Percentiles rank a stretch among this genome's conserved stretches.
Conservation (phyloP, 441 rosid species). For the Gossypium aridum region DNA sequence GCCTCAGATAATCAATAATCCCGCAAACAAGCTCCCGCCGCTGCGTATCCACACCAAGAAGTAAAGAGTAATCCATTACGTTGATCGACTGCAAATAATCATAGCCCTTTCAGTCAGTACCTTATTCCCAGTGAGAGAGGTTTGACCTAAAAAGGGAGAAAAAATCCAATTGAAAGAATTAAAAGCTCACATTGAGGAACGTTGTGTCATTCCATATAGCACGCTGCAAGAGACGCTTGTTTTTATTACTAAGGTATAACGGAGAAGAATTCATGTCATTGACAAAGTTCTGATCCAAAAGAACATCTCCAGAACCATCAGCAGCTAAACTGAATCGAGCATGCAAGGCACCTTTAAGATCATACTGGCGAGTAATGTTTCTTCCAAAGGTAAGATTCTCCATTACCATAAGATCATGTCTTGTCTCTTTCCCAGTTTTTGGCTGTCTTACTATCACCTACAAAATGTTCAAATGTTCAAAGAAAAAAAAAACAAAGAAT, state of each 20-base stretch:
- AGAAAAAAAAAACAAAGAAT: background rate
- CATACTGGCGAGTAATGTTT: conserved; percentile 77
- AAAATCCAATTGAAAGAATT: background rate
- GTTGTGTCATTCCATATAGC: conserved; percentile 95
- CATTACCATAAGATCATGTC: conserved; percentile 94
- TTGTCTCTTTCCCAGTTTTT: conserved; percentile 71
- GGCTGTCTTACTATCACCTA: conserved; percentile 76
- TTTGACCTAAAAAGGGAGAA: background rate
- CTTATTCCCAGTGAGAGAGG: background rate
- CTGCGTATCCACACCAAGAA: conserved; percentile 78
- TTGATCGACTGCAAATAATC: conserved; percentile 57
- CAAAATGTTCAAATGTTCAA: conserved; percentile 15
- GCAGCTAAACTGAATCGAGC: conserved; percentile 56
- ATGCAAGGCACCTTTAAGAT: conserved; percentile 90
- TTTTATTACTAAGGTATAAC: conserved; percentile 66
- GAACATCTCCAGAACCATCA: conserved; percentile 67
- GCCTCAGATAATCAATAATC: conserved; percentile 91
- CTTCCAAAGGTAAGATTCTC: conserved; percentile 86
- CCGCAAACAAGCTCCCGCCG: conserved; percentile 83
- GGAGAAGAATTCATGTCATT: conserved; percentile 91
- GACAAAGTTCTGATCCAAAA: conserved; percentile 92
- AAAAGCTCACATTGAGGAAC: conserved; percentile 75
- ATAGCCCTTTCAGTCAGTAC: background rate
- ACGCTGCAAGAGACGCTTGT: conserved; percentile 67
- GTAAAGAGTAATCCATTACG: conserved; percentile 96